These are phyloP conservation scores for Trichoderma guizhouense DNA, from an alignment of 2,329 filamentous ascomycete genomes.

Conservation along the genomic window DNA sequence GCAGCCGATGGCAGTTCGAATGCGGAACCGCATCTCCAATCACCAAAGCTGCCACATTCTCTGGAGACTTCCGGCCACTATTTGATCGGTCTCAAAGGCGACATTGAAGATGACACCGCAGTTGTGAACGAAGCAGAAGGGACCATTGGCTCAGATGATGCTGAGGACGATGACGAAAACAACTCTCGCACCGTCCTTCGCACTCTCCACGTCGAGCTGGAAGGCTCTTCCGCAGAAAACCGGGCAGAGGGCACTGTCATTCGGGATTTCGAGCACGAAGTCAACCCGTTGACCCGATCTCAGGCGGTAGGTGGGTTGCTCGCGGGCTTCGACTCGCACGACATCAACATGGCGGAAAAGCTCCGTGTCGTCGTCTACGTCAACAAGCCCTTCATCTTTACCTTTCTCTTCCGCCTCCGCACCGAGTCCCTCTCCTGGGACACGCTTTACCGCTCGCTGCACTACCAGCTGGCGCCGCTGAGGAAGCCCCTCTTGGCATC, in stretches of 20 bases:
- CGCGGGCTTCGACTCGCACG: conserved; percentile 39
- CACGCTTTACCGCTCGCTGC: conserved; percentile 56
- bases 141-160: conserved; percentile 31
- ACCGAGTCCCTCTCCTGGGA: conserved; percentile 57
- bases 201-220: conserved; percentile 65
- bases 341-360: conserved; percentile 52
- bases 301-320: conserved; percentile 35
- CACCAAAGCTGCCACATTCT: conserved; percentile 23
- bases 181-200: conserved; percentile 60
- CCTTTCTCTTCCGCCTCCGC: conserved; percentile 62
- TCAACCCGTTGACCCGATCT: conserved; percentile 29
- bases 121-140: conserved; percentile 33
- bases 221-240: conserved; percentile 36
- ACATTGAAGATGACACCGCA: conserved; percentile 48
- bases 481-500: conserved; percentile 55
- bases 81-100: conserved; percentile 65
- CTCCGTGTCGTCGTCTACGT: conserved; percentile 71
- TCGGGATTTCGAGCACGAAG: conserved; percentile 42
- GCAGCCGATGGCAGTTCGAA: conserved; percentile 20
- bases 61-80: conserved; percentile 47
- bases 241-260: conserved; percentile 45
- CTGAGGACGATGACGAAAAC: conserved; percentile 29
- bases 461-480: conserved; percentile 58
- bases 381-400: conserved; percentile 72
- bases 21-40: neutral